phyloP scores from a whole-genome alignment of 345 rosid genomes.

The Salix koriyanagi region DNA sequence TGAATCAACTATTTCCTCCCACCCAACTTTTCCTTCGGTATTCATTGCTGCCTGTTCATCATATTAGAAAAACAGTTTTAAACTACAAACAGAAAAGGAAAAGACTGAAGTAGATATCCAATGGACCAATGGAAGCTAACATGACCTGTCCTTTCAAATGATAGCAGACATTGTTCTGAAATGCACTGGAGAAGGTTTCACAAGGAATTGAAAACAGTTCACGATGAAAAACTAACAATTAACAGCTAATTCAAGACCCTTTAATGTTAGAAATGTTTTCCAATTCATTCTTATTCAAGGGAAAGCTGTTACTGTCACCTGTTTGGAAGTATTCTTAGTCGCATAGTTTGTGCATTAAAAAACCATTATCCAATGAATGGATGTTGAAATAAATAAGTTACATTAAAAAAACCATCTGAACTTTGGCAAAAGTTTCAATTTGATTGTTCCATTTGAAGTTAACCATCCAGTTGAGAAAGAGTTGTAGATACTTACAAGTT shows the following conservation, averaged over 20 bases:
- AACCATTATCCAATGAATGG: not conserved
- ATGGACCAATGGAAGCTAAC: not conserved
- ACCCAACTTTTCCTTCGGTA: conserved; percentile 75
- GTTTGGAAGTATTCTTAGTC: not conserved
- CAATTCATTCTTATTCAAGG: not conserved
- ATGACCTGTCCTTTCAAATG: not conserved
- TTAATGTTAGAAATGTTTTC: not conserved
- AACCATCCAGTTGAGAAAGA: not conserved
- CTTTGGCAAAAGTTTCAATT: not conserved
- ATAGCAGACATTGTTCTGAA: not conserved
- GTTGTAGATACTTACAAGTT: conserved; percentile 56
- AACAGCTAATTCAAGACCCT: not conserved
- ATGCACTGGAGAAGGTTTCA: not conserved
- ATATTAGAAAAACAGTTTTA: not conserved
- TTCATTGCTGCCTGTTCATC: conserved; percentile 79
- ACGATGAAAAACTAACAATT: not conserved
- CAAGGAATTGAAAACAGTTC: not conserved
- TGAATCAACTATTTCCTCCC: conserved; percentile 96
- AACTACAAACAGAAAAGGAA: not conserved
- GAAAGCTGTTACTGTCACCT: not conserved
- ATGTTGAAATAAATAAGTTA: not conserved
- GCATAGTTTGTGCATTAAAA: not conserved
- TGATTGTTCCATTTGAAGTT: not conserved
- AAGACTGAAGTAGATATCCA: not conserved
- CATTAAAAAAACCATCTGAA: not conserved